These are phyloP conservation scores for Candida manassasensis DNA, from an alignment of 805 yeast species.

Conservation along the genomic window DNA sequence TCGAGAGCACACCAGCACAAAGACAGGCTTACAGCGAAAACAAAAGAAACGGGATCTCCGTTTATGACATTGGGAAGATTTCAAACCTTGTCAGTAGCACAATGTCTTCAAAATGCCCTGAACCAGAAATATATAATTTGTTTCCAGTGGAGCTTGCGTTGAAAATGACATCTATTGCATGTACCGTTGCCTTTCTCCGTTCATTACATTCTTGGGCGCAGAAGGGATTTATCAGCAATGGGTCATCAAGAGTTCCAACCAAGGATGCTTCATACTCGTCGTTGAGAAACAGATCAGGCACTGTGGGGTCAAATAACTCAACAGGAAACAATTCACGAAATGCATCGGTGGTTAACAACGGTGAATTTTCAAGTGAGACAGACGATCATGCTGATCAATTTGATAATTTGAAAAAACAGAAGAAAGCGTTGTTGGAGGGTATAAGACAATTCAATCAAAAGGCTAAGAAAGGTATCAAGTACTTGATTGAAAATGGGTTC, in stretches of 20 bases:
- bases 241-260: slow-evolving; percentile 3
- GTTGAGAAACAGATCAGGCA: slow-evolving; percentile 23
- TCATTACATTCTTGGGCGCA: slow-evolving; percentile 88
- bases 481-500: slow-evolving; percentile 59
- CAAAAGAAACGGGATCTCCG: slow-evolving; percentile 53
- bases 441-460: slow-evolving; percentile 76
- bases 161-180: slow-evolving; percentile 74
- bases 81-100: slow-evolving; percentile 73
- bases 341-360: slow-evolving; percentile 13
- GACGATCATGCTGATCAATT: slow-evolving; percentile 78
- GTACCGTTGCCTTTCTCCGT: slow-evolving; percentile 75
- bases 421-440: slow-evolving; percentile 76
- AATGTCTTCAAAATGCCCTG: slow-evolving; percentile 51
- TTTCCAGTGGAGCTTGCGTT: slow-evolving; percentile 81
- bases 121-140: slow-evolving; percentile 46
- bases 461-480: slow-evolving; percentile 74
- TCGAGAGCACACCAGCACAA: slow-evolving; percentile 68
- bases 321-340: slow-evolving; percentile 24
- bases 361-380: slow-evolving; percentile 21
- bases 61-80: slow-evolving; percentile 67
- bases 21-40: slow-evolving; percentile 43
- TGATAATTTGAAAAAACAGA: slow-evolving; percentile 76
- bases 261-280: slow-evolving; percentile 12
- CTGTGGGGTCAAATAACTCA: slow-evolving; percentile 25
- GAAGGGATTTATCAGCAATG: slow-evolving; percentile 35